phyloP scores from a whole-genome alignment of 2,329 filamentous ascomycete genomes.

The Incumbomyces delicatus region DNA sequence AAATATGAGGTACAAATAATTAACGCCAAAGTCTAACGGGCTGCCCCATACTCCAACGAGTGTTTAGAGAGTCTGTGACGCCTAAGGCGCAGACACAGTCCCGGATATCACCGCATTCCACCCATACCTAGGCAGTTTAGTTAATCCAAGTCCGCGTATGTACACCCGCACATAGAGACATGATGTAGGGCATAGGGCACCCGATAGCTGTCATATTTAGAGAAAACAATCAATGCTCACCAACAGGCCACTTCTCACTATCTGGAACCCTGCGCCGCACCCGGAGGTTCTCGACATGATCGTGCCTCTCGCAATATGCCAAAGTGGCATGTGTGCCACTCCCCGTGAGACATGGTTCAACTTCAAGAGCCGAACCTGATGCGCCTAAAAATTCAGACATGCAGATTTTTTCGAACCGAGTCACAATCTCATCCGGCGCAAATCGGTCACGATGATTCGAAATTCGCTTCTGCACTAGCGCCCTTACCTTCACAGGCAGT shows the following conservation, averaged over 20 bases:
- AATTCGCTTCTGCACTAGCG: conserved; percentile 8
- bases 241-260: conserved; percentile 9
- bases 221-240: background rate
- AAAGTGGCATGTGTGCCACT: conserved; percentile 10
- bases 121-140: too few relatives aligned
- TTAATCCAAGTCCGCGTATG: too few relatives aligned
- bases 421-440: background rate
- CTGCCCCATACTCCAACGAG: too few relatives aligned
- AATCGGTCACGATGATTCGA: background rate
- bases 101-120: too few relatives aligned
- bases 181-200: too few relatives aligned
- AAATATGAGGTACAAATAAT: too few relatives aligned
- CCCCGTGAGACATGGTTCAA: conserved; percentile 6
- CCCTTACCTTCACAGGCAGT: conserved; percentile 4
- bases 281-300: background rate
- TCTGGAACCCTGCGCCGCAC: conserved; percentile 7
- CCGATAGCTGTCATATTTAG: too few relatives aligned
- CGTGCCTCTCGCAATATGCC: conserved; percentile 13
- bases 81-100: too few relatives aligned
- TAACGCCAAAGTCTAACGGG: too few relatives aligned
- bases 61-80: too few relatives aligned
- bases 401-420: conserved; percentile 10
- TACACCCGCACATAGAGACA: too few relatives aligned
- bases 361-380: conserved; percentile 7
- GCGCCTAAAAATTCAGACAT: conserved; percentile 16